Evolutionary conservation across 345 rosid species (phyloP).

Genomic region (Clarkia xantiana): DNA sequence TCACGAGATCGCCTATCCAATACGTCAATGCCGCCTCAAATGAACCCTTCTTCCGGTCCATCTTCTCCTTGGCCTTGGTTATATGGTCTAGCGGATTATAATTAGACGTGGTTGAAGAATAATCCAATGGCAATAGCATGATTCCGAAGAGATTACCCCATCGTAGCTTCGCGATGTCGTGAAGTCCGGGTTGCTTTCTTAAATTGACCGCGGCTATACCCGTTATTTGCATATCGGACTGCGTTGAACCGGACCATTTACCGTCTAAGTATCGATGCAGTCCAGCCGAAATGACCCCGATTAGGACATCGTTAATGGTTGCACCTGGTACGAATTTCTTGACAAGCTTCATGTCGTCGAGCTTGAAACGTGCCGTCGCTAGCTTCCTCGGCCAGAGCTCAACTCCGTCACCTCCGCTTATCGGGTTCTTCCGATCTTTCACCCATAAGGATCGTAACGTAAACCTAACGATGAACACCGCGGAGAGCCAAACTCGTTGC

Average conservation of each 20-base stretch:
- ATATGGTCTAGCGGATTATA: constrained; percentile 28
- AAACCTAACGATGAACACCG: constrained; percentile 21
- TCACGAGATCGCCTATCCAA: constrained; percentile 16
- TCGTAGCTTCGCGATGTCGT: constrained; percentile 14
- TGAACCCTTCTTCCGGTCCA: constrained; percentile 30
- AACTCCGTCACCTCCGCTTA: constrained; percentile 40
- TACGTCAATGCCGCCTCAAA: constrained; percentile 39
- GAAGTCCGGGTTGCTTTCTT: not conserved
- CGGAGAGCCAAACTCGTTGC: constrained; percentile 19
- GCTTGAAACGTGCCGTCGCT: constrained; percentile 33
- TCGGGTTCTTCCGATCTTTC: constrained; percentile 21
- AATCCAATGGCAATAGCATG: constrained; percentile 27
- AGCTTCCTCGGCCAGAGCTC: constrained; percentile 50
- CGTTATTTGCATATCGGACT: not conserved
- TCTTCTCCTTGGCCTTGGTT: constrained; percentile 32
- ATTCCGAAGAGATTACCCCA: constrained; percentile 54
- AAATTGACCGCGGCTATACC: not conserved
- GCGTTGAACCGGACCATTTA: not conserved
- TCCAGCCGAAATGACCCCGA: not conserved
- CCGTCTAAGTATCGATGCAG: constrained; percentile 1
- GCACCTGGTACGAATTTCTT: constrained; percentile 15
- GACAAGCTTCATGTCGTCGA: constrained; percentile 42
- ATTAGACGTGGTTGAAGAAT: constrained; percentile 9
- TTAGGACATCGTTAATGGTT: constrained; percentile 5
- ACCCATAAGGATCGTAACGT: constrained; percentile 14